phyloP scores from a whole-genome alignment of 2,329 filamentous ascomycete genomes.

The Dactylellina parvicollis region DNA sequence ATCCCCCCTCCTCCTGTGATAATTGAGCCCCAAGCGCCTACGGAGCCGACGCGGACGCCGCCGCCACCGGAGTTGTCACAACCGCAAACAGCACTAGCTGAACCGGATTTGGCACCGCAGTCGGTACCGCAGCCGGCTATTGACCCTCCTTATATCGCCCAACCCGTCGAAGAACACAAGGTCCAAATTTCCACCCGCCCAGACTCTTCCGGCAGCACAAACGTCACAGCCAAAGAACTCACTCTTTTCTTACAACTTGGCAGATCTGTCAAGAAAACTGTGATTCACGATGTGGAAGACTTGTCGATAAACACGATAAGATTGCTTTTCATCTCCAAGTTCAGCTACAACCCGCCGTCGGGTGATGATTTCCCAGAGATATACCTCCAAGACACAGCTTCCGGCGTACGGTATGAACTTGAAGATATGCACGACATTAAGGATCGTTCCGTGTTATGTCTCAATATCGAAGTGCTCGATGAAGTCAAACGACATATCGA shows the following conservation, averaged over 20 bases:
- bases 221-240: slow-evolving; percentile 77
- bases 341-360: slow-evolving; percentile 97
- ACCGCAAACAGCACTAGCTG: slow-evolving; percentile 44
- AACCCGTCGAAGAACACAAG: slow-evolving; percentile 36
- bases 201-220: slow-evolving; percentile 27
- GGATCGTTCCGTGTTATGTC: slow-evolving; percentile 90
- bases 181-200: slow-evolving; percentile 46
- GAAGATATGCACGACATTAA: slow-evolving; percentile 94
- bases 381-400: slow-evolving; percentile 95
- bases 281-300: slow-evolving; percentile 83
- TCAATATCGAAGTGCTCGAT: slow-evolving; percentile 92
- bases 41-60: slow-evolving; percentile 14
- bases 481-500: slow-evolving; percentile 97
- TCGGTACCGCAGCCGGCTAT: background rate
- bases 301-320: slow-evolving; percentile 88
- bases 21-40: slow-evolving; percentile 52
- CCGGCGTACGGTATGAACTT: slow-evolving; percentile 93
- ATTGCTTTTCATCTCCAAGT: slow-evolving; percentile 97
- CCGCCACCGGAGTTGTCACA: slow-evolving; percentile 34
- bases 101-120: slow-evolving; percentile 29
- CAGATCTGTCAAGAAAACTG: slow-evolving; percentile 95
- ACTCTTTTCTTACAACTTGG: slow-evolving; percentile 97
- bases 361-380: slow-evolving; percentile 94
- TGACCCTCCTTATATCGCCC: slow-evolving; percentile 4
- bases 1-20: slow-evolving; percentile 33